These are phyloP conservation scores for Pseudonectria foliicola DNA, from an alignment of 2,329 filamentous ascomycete species.

Conservation along the genomic window DNA sequence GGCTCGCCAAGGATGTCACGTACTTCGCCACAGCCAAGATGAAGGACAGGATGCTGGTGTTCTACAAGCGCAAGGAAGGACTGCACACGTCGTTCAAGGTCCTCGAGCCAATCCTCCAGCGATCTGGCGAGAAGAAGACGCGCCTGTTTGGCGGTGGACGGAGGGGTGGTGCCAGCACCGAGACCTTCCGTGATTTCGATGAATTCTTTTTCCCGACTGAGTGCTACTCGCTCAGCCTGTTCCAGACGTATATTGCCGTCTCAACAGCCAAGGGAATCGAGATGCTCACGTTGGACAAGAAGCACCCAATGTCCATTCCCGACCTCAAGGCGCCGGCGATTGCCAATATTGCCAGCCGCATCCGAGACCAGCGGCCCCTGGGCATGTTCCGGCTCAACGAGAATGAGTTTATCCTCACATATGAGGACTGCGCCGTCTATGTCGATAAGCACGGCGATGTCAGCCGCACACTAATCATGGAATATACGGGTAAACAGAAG, in stretches of 20 bases:
- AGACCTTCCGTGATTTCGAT: constrained; percentile 97
- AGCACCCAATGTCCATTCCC: constrained; percentile 88
- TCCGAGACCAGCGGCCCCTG: constrained; percentile 75
- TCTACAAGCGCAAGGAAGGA: constrained; percentile 94
- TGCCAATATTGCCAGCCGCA: constrained; percentile 75
- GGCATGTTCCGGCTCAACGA: constrained; percentile 96
- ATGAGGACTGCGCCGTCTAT: constrained; percentile 94
- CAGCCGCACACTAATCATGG: constrained; percentile 89
- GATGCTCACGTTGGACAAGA: constrained; percentile 94
- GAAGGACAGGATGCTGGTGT: constrained; percentile 91
- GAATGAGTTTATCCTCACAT: constrained; percentile 86
- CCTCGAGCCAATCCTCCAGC: constrained; percentile 90
- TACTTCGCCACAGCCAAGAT: constrained; percentile 95
- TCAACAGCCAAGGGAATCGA: constrained; percentile 89
- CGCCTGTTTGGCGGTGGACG: constrained; percentile 56
- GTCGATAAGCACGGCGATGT: constrained; percentile 98
- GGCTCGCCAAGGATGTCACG: constrained; percentile 84
- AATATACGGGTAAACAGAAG: constrained; percentile 85
- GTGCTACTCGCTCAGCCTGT: constrained; percentile 91
- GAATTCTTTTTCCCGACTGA: constrained; percentile 98
- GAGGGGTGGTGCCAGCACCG: constrained; percentile 64
- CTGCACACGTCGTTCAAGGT: constrained; percentile 95
- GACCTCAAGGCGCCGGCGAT: constrained; percentile 74
- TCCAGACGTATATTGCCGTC: constrained; percentile 89
- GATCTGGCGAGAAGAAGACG: constrained; percentile 75